phyloP scores from a whole-genome alignment of 148 eudicot species.

The Vaccinium macrocarpon region DNA sequence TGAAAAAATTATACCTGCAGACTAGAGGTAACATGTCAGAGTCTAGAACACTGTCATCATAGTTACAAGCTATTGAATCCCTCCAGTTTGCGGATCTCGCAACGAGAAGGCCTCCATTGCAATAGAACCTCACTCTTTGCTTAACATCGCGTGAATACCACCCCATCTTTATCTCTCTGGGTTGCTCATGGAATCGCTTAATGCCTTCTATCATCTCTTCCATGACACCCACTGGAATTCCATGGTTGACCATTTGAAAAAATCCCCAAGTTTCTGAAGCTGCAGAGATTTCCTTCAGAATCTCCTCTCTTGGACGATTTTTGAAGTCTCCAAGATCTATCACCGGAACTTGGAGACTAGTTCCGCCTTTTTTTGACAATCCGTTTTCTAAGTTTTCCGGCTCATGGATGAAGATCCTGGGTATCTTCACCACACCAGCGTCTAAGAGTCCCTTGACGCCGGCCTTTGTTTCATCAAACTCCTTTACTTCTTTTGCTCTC shows the following conservation, averaged over 20 bases:
- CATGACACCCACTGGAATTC: slow-evolving; percentile 27
- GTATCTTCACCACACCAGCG: slow-evolving; percentile 42
- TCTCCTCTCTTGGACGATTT: slow-evolving; percentile 9
- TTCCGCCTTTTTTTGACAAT: neutral
- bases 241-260: slow-evolving; percentile 48
- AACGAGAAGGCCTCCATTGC: slow-evolving; percentile 30
- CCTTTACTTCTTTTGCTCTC: slow-evolving; percentile 43
- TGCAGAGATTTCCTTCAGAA: slow-evolving; percentile 23
- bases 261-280: slow-evolving; percentile 44
- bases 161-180: slow-evolving; percentile 43
- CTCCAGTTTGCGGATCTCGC: slow-evolving; percentile 50
- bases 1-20: slow-evolving; percentile 35
- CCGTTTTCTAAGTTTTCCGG: slow-evolving; percentile 24
- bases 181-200: slow-evolving; percentile 49
- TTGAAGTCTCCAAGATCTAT: slow-evolving; percentile 41
- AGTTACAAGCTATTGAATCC: slow-evolving; percentile 47
- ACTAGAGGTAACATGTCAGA: slow-evolving; percentile 41
- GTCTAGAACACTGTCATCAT: slow-evolving; percentile 38
- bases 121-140: slow-evolving; percentile 38
- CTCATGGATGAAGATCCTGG: slow-evolving; percentile 51
- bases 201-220: slow-evolving; percentile 27
- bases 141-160: slow-evolving; percentile 38
- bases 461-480: slow-evolving; percentile 52
- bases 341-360: slow-evolving; percentile 36
- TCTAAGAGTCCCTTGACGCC: slow-evolving; percentile 71